Evolutionary conservation across 2,329 filamentous ascomycete species (phyloP), one percentile per base, ranked within the genome.

Genomic region (Penicillium sp.): DNA sequence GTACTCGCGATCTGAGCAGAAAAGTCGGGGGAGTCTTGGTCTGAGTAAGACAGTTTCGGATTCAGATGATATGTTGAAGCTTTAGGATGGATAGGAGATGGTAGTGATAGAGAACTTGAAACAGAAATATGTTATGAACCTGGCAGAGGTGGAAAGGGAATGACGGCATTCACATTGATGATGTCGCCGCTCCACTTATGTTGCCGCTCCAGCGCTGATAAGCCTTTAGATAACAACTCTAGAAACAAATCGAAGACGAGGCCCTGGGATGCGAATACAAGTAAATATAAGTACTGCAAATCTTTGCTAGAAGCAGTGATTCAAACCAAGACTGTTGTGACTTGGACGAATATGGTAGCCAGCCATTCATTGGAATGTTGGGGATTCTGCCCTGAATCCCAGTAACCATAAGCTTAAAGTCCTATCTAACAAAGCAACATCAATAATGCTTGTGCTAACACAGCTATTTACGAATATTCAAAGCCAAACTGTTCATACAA

Each of bases 131-230:
- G 13, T 21, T 44, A 21, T 44, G 43, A 38, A 43, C 45, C 32
- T 35, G 45, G 45, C 39, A 37, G 24, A 48, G 46, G 38, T 46
- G 37, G 31, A 37, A 43, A 45, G 44, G 44, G 46, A 42, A 53
- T 61, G 58, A 61, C 54, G 55, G 48, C 54, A 56, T 60, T 46
- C 37, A 37, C 26, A 48, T 29, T 53, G 49, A 59, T 60, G 57
- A 59, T 59, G 57, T 59, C 57, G 57, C 57, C 57, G 52, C 55
- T 60, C 57, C 57, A 59, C 57, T 49, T 39, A 48, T 51, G 38
- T 52, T 43, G 39, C 49, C 49, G 40, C 42, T 34, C 29, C 26
- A 28, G 22, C 43, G 51, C 56, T 53, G 58, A 61, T 60, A 59
- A 59, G 57, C 42, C 45, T 41, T 24, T 4, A 15, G 46, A 49